phyloP scores from a whole-genome alignment of 305 asterid genomes.

The Fraxinus angustifolia region DNA sequence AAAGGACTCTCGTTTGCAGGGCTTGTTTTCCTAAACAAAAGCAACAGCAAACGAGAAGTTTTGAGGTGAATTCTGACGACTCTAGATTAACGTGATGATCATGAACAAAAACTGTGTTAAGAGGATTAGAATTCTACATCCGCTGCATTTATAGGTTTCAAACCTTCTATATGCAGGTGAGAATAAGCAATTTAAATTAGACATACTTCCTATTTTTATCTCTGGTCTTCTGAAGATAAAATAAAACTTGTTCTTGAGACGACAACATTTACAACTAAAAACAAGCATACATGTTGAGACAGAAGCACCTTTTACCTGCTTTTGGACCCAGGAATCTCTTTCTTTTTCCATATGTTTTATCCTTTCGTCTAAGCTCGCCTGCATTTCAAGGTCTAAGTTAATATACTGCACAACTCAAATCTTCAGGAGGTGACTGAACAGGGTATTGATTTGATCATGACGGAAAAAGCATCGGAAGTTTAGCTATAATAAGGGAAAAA shows the following conservation, averaged over 20 bases:
- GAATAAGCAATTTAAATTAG: background rate
- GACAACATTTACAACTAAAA: conserved; percentile 14
- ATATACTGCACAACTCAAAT: conserved; percentile 10
- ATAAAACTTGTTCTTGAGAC: background rate
- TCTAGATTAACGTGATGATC: background rate
- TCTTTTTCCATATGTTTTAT: conserved; percentile 49
- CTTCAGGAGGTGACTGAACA: background rate
- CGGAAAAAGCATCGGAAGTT: background rate
- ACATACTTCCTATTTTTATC: background rate
- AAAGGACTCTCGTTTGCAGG: background rate
- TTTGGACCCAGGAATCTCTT: conserved; percentile 53
- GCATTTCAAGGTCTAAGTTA: background rate
- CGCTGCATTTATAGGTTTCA: background rate
- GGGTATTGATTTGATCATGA: background rate
- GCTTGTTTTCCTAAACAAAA: background rate
- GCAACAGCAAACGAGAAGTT: background rate
- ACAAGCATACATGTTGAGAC: conserved; percentile 10
- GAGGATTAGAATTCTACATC: background rate
- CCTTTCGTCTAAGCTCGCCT: conserved; percentile 50
- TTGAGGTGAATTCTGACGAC: background rate
- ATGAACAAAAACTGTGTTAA: background rate
- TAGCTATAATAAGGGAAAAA: conserved; percentile 1
- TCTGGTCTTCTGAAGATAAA: background rate
- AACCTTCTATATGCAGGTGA: background rate
- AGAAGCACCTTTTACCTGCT: conserved; percentile 43